Evolutionary conservation across 2,329 filamentous ascomycete genomes (phyloP).

Genomic region (Purpureocillium lavendulum): DNA sequence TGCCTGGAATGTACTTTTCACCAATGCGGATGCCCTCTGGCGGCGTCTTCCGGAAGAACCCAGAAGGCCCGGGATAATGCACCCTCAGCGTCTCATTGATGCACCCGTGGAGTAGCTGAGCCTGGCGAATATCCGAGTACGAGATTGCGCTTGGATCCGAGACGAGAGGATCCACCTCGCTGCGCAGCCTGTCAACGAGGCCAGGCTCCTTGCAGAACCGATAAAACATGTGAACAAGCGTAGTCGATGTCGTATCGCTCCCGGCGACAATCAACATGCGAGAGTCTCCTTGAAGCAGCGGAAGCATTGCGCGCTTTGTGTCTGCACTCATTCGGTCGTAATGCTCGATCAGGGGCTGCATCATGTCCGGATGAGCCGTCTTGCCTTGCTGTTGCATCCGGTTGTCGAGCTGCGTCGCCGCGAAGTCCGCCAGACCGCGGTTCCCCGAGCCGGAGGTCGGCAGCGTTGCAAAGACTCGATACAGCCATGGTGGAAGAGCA

Average conservation of each 20-base stretch:
- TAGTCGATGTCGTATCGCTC: constrained; percentile 3
- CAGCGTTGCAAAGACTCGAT: background rate
- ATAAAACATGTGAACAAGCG: constrained; percentile 3
- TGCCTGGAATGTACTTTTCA: constrained; percentile 18
- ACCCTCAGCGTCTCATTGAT: constrained; percentile 5
- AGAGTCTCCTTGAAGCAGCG: constrained; percentile 1
- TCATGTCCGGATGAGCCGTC: background rate
- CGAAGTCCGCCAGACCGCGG: background rate
- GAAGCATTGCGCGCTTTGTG: background rate
- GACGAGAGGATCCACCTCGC: constrained; percentile 1
- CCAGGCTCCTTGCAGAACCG: constrained; percentile 1
- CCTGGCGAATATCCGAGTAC: background rate
- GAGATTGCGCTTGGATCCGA: background rate
- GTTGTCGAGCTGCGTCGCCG: background rate
- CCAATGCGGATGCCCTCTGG: constrained; percentile 23
- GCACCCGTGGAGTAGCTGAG: constrained; percentile 1
- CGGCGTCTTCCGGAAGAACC: constrained; percentile 20
- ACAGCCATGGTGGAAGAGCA: constrained; percentile 1
- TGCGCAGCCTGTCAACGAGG: background rate
- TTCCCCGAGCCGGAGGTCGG: background rate
- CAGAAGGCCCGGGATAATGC: constrained; percentile 4
- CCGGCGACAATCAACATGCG: constrained; percentile 4
- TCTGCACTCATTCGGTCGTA: background rate
- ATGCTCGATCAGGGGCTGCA: background rate
- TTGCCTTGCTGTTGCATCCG: constrained; percentile 2